Evolutionary conservation across 2,329 filamentous ascomycete genomes (phyloP), one percentile per base, ranked within the genome.

Genomic region (Fusarium sp.): DNA sequence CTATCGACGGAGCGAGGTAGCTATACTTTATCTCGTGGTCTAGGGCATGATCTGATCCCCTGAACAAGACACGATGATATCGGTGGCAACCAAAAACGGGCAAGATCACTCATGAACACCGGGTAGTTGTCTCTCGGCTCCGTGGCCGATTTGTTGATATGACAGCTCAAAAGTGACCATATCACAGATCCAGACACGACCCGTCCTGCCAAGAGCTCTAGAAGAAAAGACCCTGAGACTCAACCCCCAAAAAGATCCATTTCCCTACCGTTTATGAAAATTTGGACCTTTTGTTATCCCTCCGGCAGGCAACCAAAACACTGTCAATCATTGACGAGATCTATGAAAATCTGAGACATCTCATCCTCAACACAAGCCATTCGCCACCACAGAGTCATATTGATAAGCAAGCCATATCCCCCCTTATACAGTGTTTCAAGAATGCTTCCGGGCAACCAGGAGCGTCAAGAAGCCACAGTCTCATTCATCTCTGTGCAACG

Each of bases 401-500:
- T 27, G 18, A 40, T 54, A 54, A 31, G 20, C 47, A 54, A 18
- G 18, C 24, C 34, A 9, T 29, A 29, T 31, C 57, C 22, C 4
- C 57, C 56, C 8, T 10, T 24, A 34, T 8, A 1, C n/a, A 5
- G 6, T 54, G 16, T 37, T 58, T 18, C 31, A 40, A 58, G 35
- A 37, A 37, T 58, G 58, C 38, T 34, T 60, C n/a, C 38, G 59
- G 40, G 40, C 59, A 47, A 47, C 40, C 59, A 35, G 29, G 59
- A 20, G 31, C n/a, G 6, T 50, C 40, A n/a, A 27, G 16, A 7
- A 27, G n/a, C 27, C 29, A 37, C 27, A 54, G 18, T 31, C 27
- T 54, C 31, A 37, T 18, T 38, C 35, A 29, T 9, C 22, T 47
- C 42, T 10, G 2, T 47, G 22, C 35, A 11, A 60, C 35, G 20